Evolutionary conservation across 176 grass and related monocot genomes (phyloP).

Genomic region (Bothriochloa decipiens): DNA sequence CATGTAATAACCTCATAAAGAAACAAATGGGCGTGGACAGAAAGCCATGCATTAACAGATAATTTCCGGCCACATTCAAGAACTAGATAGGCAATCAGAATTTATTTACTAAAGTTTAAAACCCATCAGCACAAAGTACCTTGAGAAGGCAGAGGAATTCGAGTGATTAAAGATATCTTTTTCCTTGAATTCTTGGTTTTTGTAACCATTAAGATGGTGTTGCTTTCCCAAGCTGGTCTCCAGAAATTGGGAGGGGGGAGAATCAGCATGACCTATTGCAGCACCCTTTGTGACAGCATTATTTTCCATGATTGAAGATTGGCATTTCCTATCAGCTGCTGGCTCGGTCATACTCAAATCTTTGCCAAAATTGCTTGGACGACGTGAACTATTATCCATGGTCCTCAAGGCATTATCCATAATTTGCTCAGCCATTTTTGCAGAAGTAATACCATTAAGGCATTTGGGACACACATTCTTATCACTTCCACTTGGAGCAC

Average conservation of each 20-base stretch:
- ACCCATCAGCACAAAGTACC: conserved; percentile 46
- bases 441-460: conserved; percentile 45
- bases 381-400: conserved; percentile 47
- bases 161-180: conserved; percentile 89
- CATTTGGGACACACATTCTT: conserved; percentile 41
- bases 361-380: conserved; percentile 47
- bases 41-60: conserved; percentile 28
- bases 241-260: conserved; percentile 49
- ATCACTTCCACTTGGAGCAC: conserved; percentile 47
- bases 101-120: conserved; percentile 32
- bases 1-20: conserved; percentile 8
- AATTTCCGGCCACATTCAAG: background rate
- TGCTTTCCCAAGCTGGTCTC: conserved; percentile 44
- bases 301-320: conserved; percentile 46
- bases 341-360: conserved; percentile 49
- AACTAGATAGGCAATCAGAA: background rate
- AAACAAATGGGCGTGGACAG: conserved; percentile 9
- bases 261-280: conserved; percentile 46
- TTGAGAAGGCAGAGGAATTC: conserved; percentile 84
- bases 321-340: conserved; percentile 43
- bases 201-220: conserved; percentile 38
- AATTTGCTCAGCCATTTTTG: conserved; percentile 42
- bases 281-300: conserved; percentile 35
- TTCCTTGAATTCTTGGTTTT: conserved; percentile 49
- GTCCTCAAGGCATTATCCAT: conserved; percentile 52